phyloP scores from a whole-genome alignment of 2,329 filamentous ascomycete genomes.

The Arthroderma sp. region DNA sequence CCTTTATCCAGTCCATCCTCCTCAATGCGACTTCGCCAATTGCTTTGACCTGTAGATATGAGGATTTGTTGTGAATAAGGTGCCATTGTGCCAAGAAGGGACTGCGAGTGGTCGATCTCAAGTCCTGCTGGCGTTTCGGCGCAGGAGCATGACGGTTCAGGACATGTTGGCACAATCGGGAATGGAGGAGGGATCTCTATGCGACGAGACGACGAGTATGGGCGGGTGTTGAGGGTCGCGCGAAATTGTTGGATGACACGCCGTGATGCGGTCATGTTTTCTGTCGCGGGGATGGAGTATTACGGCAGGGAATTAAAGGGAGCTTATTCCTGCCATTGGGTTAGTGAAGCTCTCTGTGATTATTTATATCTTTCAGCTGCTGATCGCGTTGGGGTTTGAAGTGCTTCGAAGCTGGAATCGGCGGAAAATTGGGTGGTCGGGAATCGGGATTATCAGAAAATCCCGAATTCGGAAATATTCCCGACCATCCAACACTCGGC shows the following conservation, averaged over 20 bases:
- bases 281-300: no score
- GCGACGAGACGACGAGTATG: constrained; percentile 11
- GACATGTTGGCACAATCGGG: constrained; percentile 47
- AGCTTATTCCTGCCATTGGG: no score
- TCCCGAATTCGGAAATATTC: no score
- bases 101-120: constrained; percentile 58
- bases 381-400: no score
- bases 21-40: constrained; percentile 78
- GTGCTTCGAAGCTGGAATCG: no score
- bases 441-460: no score
- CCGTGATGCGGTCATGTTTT: constrained; percentile 9
- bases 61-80: constrained; percentile 71
- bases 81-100: constrained; percentile 63
- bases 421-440: no score
- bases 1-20: constrained; percentile 50
- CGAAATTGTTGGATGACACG: constrained; percentile 8
- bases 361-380: no score
- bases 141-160: constrained; percentile 63
- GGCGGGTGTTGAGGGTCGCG: not conserved
- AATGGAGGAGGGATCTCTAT: constrained; percentile 30
- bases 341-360: no score
- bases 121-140: constrained; percentile 55
- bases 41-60: constrained; percentile 63
- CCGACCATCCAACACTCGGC: no score
- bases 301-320: no score